phyloP scores from a whole-genome alignment of 2,329 filamentous ascomycete species.

The Penicillium digitatum region DNA sequence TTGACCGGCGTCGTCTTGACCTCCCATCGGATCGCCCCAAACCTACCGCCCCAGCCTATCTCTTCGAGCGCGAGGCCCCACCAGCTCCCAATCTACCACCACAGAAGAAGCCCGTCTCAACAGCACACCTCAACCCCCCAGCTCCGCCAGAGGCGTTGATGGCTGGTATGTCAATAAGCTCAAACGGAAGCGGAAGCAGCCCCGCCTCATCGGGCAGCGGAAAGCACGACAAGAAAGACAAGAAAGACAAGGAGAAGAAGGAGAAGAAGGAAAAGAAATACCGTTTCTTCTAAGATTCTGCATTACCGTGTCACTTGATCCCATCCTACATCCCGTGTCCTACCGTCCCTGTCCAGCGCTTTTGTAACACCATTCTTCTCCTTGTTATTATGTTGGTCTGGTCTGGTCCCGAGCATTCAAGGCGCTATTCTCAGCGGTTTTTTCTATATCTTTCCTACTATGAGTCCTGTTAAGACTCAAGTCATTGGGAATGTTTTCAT shows the following conservation, averaged over 20 bases:
- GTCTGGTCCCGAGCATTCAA: slow-evolving; percentile 16
- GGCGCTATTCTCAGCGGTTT: slow-evolving; percentile 13
- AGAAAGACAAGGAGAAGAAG: slow-evolving; percentile 47
- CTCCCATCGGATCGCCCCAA: slow-evolving; percentile 77
- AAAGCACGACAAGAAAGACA: slow-evolving; percentile 43
- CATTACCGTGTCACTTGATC: background rate
- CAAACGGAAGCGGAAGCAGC: slow-evolving; percentile 26
- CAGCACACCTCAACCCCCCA: slow-evolving; percentile 23
- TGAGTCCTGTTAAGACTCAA: background rate
- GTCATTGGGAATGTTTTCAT: background rate
- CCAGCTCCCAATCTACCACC: slow-evolving; percentile 46
- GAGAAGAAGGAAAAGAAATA: slow-evolving; percentile 56
- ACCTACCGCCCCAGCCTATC: slow-evolving; percentile 75
- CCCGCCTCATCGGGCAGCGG: slow-evolving; percentile 18
- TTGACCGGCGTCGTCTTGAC: slow-evolving; percentile 69
- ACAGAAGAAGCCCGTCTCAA: slow-evolving; percentile 22
- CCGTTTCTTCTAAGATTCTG: slow-evolving; percentile 48
- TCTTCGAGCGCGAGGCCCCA: slow-evolving; percentile 69
- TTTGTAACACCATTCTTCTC: slow-evolving; percentile 36
- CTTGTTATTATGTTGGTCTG: slow-evolving; percentile 14
- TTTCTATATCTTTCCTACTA: background rate
- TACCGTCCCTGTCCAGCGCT: slow-evolving; percentile 23
- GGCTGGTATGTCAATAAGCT: slow-evolving; percentile 37
- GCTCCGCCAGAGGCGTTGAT: slow-evolving; percentile 34
- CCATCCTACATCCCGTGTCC: background rate